phyloP scores from a whole-genome alignment of 352 stramenopile species.

The Poterioochromonas sp. region DNA sequence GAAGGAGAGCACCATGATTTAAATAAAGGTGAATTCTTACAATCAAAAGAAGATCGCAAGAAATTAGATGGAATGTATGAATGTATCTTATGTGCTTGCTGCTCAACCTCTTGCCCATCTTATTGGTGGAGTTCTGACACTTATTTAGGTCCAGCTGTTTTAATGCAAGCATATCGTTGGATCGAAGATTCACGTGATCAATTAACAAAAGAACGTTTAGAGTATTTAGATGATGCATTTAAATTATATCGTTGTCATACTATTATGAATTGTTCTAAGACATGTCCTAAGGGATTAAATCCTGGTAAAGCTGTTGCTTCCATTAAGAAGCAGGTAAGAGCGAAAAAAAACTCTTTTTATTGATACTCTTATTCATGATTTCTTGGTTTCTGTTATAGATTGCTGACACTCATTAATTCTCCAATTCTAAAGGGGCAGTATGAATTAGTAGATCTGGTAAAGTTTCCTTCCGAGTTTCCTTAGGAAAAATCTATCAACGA shows the following conservation, averaged over 20 bases:
- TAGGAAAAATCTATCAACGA: too few relatives aligned
- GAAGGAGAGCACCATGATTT: slow-evolving; percentile 56
- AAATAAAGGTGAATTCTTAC: slow-evolving; percentile 49
- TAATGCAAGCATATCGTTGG: slow-evolving; percentile 90
- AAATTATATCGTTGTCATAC: slow-evolving; percentile 98
- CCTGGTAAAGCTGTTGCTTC: slow-evolving; percentile 93
- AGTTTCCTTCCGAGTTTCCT: too few relatives aligned
- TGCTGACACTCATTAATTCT: too few relatives aligned
- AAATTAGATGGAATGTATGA: slow-evolving; percentile 99
- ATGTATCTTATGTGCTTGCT: slow-evolving; percentile 99
- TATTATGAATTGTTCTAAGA: slow-evolving; percentile 99
- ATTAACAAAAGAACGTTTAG: slow-evolving; percentile 85
- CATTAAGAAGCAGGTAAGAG: slow-evolving; percentile 89
- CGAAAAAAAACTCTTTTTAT: too few relatives aligned
- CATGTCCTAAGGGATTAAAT: slow-evolving; percentile 99
- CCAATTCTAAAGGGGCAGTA: too few relatives aligned
- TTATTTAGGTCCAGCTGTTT: slow-evolving; percentile 62
- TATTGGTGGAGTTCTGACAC: slow-evolving; percentile 97
- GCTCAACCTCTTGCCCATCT: slow-evolving; percentile 92
- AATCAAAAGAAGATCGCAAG: slow-evolving; percentile 90
- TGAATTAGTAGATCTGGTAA: too few relatives aligned
- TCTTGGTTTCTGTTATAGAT: too few relatives aligned
- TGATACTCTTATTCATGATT: too few relatives aligned
- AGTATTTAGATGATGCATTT: slow-evolving; percentile 92
- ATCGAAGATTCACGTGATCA: slow-evolving; percentile 97